Base-by-base conservation (phyloP, 2,329 filamentous ascomycete species). In the Trichoderma atroviride region DNA sequence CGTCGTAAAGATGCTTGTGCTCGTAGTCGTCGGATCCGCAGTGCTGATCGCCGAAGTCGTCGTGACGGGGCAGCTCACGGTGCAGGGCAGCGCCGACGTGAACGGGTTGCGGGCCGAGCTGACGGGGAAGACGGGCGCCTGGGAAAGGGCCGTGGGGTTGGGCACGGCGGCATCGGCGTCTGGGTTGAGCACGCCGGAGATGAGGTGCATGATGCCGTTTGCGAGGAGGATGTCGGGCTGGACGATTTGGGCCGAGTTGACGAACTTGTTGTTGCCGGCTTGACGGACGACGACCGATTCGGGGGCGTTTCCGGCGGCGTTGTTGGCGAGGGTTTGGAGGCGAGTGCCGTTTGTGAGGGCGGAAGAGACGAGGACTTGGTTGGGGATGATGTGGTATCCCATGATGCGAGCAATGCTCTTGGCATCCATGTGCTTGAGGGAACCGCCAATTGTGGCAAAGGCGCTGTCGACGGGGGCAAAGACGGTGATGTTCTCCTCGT, bases 381-480 rank as follows among this genome's bases (percentile, higher is more conserved):
- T 83, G n/a, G 84, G 82, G 56, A 92, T 79, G 63, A 92, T 83
- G 76, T 93, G 90, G 79, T 92, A 92, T 31, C 83, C 79, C 40
- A 92, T 81, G 62, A 92, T 83, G 33, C 76, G 77, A 2, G 81
- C 76, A 1, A 91, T 80, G 16, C 87, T 77, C 5, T 82, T 77
- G 0, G 78, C 75, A 29, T 81, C 82, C 35, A 89, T 76, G 69
- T 83, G 82, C 33, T 78, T 76, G 13, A 88, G 75, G 31, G 84
- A 79, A 61, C 83, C 86, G 68, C 85, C 87, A 55, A 91, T 86
- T 31, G 80, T 78, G 40, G 84, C 80, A 79, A 91, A 88, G 14
- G 88, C 88, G 2, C 80, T 80, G 76, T 91, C 88, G 75, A 80
- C 83, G 1, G 90, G 89, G 0, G 86, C 88, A 72, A 92, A 91